Evolutionary conservation across 2,329 filamentous ascomycete genomes (phyloP).

Genomic region (Cladorrhinum sp.): DNA sequence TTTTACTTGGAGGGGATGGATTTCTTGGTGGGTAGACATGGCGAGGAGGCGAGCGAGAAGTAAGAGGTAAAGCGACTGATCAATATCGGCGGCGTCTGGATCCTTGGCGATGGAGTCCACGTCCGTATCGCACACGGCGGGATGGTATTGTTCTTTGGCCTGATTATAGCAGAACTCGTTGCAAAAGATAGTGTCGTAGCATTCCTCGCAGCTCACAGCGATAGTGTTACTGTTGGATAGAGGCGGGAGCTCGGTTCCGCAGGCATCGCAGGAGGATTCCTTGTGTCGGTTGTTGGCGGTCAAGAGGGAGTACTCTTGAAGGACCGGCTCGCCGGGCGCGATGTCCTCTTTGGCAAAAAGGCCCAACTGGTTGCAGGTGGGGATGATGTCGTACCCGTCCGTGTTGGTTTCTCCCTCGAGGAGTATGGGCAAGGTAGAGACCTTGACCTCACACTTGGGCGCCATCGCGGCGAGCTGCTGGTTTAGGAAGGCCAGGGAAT

Average conservation of each 20-base stretch:
- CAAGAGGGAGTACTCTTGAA: constrained; percentile 80
- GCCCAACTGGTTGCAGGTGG: constrained; percentile 74
- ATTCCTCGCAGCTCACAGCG: constrained; percentile 57
- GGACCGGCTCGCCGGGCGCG: constrained; percentile 68
- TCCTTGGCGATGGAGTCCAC: constrained; percentile 65
- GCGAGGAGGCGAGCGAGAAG: constrained; percentile 61
- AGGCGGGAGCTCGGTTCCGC: constrained; percentile 68
- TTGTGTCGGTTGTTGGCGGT: constrained; percentile 87
- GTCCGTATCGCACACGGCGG: constrained; percentile 64
- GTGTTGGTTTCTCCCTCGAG: constrained; percentile 52
- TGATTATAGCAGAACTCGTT: constrained; percentile 55
- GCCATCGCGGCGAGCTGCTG: constrained; percentile 64
- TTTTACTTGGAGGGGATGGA: constrained; percentile 61
- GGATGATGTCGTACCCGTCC: constrained; percentile 47
- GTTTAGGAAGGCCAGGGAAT: constrained; percentile 72
- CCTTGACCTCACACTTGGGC: constrained; percentile 76
- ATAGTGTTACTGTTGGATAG: constrained; percentile 44
- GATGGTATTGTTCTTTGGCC: constrained; percentile 60
- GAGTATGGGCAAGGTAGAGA: constrained; percentile 72
- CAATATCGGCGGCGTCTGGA: constrained; percentile 56
- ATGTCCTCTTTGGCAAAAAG: constrained; percentile 87
- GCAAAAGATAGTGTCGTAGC: constrained; percentile 66
- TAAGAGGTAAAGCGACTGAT: constrained; percentile 60
- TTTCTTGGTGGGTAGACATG: constrained; percentile 58
- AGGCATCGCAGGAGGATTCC: constrained; percentile 85